phyloP scores from a whole-genome alignment of 805 yeast genomes.

The Hagleromyces aurorensis region DNA sequence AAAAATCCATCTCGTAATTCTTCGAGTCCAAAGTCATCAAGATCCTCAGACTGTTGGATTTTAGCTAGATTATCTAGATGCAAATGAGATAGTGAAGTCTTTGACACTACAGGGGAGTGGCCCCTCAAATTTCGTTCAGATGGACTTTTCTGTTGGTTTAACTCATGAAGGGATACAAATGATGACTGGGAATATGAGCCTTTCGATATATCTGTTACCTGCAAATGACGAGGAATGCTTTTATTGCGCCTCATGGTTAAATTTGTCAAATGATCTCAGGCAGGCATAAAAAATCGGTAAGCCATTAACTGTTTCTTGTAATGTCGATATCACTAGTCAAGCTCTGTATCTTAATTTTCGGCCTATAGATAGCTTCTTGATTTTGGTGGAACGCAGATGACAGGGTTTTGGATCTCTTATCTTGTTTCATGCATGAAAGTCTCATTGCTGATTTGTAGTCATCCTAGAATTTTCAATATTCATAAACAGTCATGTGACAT shows the following conservation, averaged over 20 bases:
- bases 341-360: no score
- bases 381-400: no score
- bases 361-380: no score
- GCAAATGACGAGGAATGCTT: constrained; percentile 1
- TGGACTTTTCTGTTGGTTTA: constrained; percentile 5
- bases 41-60: constrained; percentile 25
- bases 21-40: constrained; percentile 34
- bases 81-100: constrained; percentile 33
- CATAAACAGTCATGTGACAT: no score
- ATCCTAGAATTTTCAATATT: no score
- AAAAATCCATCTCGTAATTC: constrained; percentile 44
- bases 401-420: no score
- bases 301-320: no score
- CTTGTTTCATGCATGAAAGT: no score
- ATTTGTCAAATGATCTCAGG: no score
- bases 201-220: constrained; percentile 13
- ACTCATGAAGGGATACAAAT: constrained; percentile 15
- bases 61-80: constrained; percentile 25
- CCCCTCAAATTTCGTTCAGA: neutral
- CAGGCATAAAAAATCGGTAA: no score
- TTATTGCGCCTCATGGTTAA: constrained; percentile 1
- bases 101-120: constrained; percentile 20
- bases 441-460: no score
- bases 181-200: constrained; percentile 25
- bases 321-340: no score